Percentiles rank a stretch among this genome's conserved stretches.
Evolutionary conservation across 2,329 filamentous ascomycete species (phyloP).

Genomic region (Chrysoporthe deuterocubensis): DNA sequence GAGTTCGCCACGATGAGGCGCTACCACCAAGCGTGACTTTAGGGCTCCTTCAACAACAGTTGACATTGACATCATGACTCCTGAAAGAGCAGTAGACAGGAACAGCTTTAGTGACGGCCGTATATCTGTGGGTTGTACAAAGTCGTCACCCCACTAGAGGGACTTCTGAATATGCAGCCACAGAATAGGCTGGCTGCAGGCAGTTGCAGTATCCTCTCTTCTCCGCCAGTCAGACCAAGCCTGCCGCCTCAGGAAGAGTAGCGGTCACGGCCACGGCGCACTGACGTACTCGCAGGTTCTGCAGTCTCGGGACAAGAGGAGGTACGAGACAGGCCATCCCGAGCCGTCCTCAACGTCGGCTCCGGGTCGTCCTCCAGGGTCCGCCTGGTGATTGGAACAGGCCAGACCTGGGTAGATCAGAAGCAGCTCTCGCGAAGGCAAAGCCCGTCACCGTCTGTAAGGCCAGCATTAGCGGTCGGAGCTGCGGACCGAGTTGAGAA

Average conservation of each 20-base stretch:
- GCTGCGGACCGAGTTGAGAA: not conserved
- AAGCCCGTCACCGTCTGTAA: not conserved
- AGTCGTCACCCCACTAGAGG: not conserved
- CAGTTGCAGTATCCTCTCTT: not conserved
- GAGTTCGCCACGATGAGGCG: not conserved
- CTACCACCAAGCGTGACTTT: not conserved
- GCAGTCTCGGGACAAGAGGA: not conserved
- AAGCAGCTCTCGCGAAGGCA: not conserved
- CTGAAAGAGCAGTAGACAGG: not conserved
- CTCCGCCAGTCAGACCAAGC: slow-evolving; percentile 4
- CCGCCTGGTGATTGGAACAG: not conserved
- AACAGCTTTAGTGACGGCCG: not conserved
- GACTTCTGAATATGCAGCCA: slow-evolving; percentile 11
- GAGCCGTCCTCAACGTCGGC: not conserved
- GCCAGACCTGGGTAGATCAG: not conserved
- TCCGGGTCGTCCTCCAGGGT: not conserved
- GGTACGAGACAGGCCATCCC: slow-evolving; percentile 1
- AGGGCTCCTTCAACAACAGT: not conserved
- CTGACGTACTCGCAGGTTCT: not conserved
- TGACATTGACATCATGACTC: not conserved
- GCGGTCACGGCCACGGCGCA: slow-evolving; percentile 9
- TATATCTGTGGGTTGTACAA: slow-evolving; percentile 2
- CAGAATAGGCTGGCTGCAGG: slow-evolving; percentile 11
- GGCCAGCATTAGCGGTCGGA: slow-evolving; percentile 1
- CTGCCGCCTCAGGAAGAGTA: slow-evolving; percentile 8